Base-by-base conservation (phyloP, 257 asterid genomes). In the Paraleonurus japonicus region DNA sequence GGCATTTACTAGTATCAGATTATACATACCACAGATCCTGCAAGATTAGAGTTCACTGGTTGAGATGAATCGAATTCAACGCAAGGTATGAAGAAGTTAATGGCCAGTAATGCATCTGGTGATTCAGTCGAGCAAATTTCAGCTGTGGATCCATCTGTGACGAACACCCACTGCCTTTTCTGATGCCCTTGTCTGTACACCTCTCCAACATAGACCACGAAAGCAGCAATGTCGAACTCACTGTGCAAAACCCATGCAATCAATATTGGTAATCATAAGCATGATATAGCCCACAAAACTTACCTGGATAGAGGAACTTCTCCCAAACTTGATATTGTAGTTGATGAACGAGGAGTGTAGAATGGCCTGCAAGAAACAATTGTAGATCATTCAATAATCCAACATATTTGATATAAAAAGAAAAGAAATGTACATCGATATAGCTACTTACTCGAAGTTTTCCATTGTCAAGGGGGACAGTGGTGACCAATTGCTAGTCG, bases 141-240 rank as follows among this genome's bases (percentile, higher is more conserved):
- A 37, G 78, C 59, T 33, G 75, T 67, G 15, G 97, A 81, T 78
- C 85, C 95, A 77, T 95, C 98, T 0, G 95, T 76, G 61, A 95
- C 89, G 80, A 95, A 92, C 64, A 89, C 92, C 99, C 99, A 89
- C 75, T 95, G 99, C 81, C 87, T 92, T 82, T 80, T 84, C 63
- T 80, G 92, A 74, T 70, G 81, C 70, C 90, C 89, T 35, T 83
- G 85, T 66, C 68, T 76, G 76, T 84, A 84, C 67, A 84, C 89
- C 69, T 89, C 96, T 68, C 98, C 97, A 74, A 90, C 95, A 32
- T 87, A 85, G 59, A 92, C 83, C 65, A 95, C 86, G 16, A 83
- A 80, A 32, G 96, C 99, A 50, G 93, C 96, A 62, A 88, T 84
- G 77, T 95, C 99, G 61, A 95, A 92, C 81, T 95, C 99, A 30